Percentiles rank a stretch among this genome's conserved stretches.
phyloP scores from a whole-genome alignment of 2,329 filamentous ascomycete genomes.

The Aspergillus candidus region DNA sequence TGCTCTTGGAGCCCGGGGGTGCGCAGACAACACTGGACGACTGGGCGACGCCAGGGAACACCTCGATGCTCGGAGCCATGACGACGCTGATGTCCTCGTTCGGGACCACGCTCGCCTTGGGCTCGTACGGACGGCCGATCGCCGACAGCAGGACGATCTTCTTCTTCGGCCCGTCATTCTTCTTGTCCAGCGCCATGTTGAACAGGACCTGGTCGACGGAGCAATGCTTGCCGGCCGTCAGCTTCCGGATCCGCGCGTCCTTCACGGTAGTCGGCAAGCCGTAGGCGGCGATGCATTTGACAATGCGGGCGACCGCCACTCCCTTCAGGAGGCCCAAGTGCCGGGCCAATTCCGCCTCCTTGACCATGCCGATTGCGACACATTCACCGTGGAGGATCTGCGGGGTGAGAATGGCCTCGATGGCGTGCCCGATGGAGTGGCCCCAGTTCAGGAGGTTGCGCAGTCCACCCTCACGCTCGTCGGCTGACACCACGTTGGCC shows the following conservation, averaged over 20 bases:
- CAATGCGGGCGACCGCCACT: slow-evolving; percentile 78
- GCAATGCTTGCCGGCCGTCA: slow-evolving; percentile 82
- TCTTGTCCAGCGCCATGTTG: slow-evolving; percentile 98
- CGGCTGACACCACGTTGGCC: slow-evolving; percentile 85
- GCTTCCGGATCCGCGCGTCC: slow-evolving; percentile 73
- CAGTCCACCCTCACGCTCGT: slow-evolving; percentile 89
- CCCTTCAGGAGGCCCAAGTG: slow-evolving; percentile 80
- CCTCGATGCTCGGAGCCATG: slow-evolving; percentile 69
- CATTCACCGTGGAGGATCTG: slow-evolving; percentile 94
- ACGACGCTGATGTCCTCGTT: slow-evolving; percentile 78
- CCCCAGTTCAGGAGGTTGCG: slow-evolving; percentile 96
- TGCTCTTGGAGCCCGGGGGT: slow-evolving; percentile 93
- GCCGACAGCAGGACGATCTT: slow-evolving; percentile 89
- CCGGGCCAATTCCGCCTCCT: slow-evolving; percentile 88
- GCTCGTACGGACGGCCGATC: slow-evolving; percentile 83
- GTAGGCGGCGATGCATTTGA: slow-evolving; percentile 93
- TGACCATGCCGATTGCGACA: slow-evolving; percentile 97
- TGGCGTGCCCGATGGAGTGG: slow-evolving; percentile 94
- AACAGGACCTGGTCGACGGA: slow-evolving; percentile 76
- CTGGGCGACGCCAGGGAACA: slow-evolving; percentile 65
- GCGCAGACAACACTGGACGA: slow-evolving; percentile 66
- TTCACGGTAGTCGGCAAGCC: slow-evolving; percentile 77
- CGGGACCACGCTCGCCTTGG: slow-evolving; percentile 79
- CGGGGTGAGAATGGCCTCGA: slow-evolving; percentile 90
- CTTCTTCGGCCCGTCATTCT: slow-evolving; percentile 92